Conservation (phyloP, 208 protist species). For the Kentomonas sorsogonicus region DNA sequence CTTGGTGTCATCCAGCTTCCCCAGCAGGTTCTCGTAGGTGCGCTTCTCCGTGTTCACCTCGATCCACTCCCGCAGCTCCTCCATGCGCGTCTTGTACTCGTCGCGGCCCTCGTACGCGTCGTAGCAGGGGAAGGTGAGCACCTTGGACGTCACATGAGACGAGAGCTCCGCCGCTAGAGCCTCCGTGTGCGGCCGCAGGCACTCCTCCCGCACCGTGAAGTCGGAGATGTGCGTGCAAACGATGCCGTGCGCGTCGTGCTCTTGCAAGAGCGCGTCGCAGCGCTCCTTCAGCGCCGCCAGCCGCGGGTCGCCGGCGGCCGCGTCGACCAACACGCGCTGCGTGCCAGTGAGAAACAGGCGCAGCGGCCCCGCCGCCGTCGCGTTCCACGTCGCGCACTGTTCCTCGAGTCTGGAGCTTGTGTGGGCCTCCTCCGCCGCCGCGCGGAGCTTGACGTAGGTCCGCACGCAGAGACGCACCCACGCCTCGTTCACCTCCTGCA, state of each 20-base stretch:
- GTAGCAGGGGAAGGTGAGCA: conserved; percentile 47
- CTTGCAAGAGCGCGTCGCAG: conserved; percentile 37
- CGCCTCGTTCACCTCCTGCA: conserved; percentile 65
- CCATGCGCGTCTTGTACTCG: conserved; percentile 59
- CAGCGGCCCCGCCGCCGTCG: conserved; percentile 16
- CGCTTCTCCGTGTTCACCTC: conserved; percentile 69
- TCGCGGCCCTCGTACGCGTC: conserved; percentile 34
- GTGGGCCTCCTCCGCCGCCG: conserved; percentile 33
- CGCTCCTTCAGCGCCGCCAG: conserved; percentile 15
- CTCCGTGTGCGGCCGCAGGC: conserved; percentile 48
- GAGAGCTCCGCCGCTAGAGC: conserved; percentile 54
- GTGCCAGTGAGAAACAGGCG: conserved; percentile 19
- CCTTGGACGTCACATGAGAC: conserved; percentile 42
- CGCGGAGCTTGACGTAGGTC: conserved; percentile 60
- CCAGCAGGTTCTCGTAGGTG: conserved; percentile 59
- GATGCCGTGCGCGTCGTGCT: conserved; percentile 42
- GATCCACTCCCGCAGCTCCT: conserved; percentile 80
- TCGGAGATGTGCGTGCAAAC: conserved; percentile 66
- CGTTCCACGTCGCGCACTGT: conserved; percentile 34
- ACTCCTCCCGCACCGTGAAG: conserved; percentile 68
- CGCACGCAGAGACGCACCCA: conserved; percentile 59
- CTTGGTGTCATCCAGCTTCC: conserved; percentile 50
- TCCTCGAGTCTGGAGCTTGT: conserved; percentile 30
- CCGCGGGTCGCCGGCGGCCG: background rate
- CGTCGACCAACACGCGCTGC: conserved; percentile 17